Evolutionary conservation across 208 protist genomes (phyloP), one percentile per base, ranked within the genome.

Genomic region (Naegleria fowleri): DNA sequence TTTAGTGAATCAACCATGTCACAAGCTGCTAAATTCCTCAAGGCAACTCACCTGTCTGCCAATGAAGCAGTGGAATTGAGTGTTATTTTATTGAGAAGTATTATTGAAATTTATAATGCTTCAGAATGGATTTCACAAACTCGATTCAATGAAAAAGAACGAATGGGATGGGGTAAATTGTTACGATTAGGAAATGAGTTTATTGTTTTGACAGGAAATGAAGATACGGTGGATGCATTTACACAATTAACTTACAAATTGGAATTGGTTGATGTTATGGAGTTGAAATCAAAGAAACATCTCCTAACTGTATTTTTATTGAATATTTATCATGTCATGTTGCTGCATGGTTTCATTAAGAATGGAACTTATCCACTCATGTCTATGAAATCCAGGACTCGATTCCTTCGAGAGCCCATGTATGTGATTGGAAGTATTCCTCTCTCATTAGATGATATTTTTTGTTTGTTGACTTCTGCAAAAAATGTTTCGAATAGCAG

Each of bases 281-380:
- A 79, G 19, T 79, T 79, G 29, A 79, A 79, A 36, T 36, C 16
- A 0, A 36, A 29, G 36, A 79, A 79, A 36, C 67, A 86, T 43
- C 41, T 86, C 9, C 5, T 86, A 48, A 86, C 16, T 43, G 83
- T 86, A 40, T 86, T 86, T 48, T 86, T 86, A 48, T 33, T 86
- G 5, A 86, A 86, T 43, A 33, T 86, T 11, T 86, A 86, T 43
- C 83, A 86, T 43, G 83, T 86, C 16, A 86, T 86, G 83, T 48
- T 86, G 83, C 48, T 48, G 15, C 83, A 86, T 86, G 83, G 83
- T 25, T 48, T 86, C n/a, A 51, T 86, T 40, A 22, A 16, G 11
- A 16, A 43, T 48, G 83, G 83, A 43, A 33, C 15, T 43, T 86
- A 51, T 86, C 83, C 83, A 43, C 11, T 86, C 9, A 15, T 86